These are phyloP conservation scores for Serendipita sp. DNA, from an alignment of 768 basidiomycete species.

Conservation along the genomic window DNA sequence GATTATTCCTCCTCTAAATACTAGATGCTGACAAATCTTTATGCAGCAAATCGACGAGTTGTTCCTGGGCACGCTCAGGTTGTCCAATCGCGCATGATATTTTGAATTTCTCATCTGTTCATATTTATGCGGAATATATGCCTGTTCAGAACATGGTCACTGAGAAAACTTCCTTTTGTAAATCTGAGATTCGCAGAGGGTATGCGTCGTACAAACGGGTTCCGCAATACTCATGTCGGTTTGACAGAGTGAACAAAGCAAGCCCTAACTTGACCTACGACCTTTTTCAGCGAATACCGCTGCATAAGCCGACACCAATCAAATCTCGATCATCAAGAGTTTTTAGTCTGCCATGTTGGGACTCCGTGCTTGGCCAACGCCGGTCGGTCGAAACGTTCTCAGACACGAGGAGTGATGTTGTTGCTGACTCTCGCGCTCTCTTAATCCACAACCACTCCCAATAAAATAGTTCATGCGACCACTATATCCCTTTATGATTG, in stretches of 20 bases:
- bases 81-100: not conserved
- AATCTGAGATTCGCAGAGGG: no score
- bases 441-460: slow-evolving; percentile 8
- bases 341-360: slow-evolving; percentile 26
- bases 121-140: not conserved
- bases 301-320: not conserved
- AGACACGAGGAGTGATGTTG: not conserved
- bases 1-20: not conserved
- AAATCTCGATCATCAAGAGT: not conserved
- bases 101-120: slow-evolving; percentile 3
- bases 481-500: slow-evolving; percentile 66
- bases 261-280: slow-evolving; percentile 38
- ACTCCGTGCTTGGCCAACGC: slow-evolving; percentile 68
- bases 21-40: not conserved
- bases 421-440: slow-evolving; percentile 3
- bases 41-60: not conserved
- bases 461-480: slow-evolving; percentile 45
- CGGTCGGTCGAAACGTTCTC: slow-evolving; percentile 29
- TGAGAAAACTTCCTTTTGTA: no score
- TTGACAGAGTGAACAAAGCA: slow-evolving; percentile 1
- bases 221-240: no score
- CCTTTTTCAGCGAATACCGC: not conserved
- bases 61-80: not conserved
- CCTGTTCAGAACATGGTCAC: not conserved
- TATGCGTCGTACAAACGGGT: no score